Conservation (phyloP, 441 rosid genomes). For the Pelargonium fulgidum region DNA sequence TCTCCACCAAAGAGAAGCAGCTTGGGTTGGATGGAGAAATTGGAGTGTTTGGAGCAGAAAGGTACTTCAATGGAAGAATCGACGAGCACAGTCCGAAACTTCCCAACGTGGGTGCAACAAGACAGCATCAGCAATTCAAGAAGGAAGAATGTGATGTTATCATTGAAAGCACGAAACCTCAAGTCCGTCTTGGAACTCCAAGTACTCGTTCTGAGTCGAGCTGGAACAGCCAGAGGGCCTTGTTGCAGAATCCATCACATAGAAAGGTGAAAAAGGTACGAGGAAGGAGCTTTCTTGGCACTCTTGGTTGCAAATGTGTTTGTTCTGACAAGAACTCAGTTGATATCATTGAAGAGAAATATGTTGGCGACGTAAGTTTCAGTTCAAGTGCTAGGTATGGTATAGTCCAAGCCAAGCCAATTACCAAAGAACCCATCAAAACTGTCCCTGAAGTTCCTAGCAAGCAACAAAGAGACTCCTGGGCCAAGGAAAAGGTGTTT, state of each 20-base stretch:
- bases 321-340: slow-evolving; percentile 51
- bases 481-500: slow-evolving; percentile 20
- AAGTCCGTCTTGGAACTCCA: slow-evolving; percentile 34
- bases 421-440: slow-evolving; percentile 14
- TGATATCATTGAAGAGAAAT: slow-evolving; percentile 39
- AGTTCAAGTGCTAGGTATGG: slow-evolving; percentile 30
- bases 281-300: slow-evolving; percentile 43
- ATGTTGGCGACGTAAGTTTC: slow-evolving; percentile 39
- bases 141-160: neutral
- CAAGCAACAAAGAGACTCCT: slow-evolving; percentile 13
- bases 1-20: slow-evolving; percentile 21
- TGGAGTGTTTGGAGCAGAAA: slow-evolving; percentile 77
- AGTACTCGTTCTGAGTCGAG: slow-evolving; percentile 57
- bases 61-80: slow-evolving; percentile 54
- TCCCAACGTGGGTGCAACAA: neutral
- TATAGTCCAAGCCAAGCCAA: slow-evolving; percentile 15
- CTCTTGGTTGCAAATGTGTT: slow-evolving; percentile 53
- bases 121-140: neutral
- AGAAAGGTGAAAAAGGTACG: slow-evolving; percentile 26
- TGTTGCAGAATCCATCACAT: slow-evolving; percentile 34
- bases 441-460: slow-evolving; percentile 9
- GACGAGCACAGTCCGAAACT: neutral
- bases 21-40: slow-evolving; percentile 47
- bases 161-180: slow-evolving; percentile 12
- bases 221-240: slow-evolving; percentile 64